Percentiles rank a stretch among this genome's conserved stretches.
Evolutionary conservation across 2,329 filamentous ascomycete species (phyloP).

Genomic region (Lachnellula occidentalis): DNA sequence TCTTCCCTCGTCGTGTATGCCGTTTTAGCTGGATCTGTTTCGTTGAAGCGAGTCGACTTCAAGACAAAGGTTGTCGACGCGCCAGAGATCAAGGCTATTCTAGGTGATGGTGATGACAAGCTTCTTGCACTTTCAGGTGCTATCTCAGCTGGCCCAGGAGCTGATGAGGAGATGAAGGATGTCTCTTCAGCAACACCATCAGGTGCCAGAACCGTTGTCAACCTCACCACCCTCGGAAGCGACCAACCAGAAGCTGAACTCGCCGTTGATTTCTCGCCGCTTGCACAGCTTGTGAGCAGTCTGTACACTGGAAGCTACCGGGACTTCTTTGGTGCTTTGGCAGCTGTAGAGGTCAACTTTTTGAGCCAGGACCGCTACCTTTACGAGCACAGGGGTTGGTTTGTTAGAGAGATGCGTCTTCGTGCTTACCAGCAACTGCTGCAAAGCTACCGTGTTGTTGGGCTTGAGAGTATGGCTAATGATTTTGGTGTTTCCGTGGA

Average conservation of each 20-base stretch:
- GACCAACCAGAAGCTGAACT: conserved; percentile 74
- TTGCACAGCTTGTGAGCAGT: conserved; percentile 83
- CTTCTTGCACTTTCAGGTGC: conserved; percentile 75
- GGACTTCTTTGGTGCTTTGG: conserved; percentile 85
- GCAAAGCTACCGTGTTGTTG: conserved; percentile 94
- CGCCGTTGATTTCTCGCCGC: conserved; percentile 80
- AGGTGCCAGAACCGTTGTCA: conserved; percentile 67
- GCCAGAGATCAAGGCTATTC: conserved; percentile 94
- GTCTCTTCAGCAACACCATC: conserved; percentile 46
- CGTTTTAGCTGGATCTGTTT: conserved; percentile 88
- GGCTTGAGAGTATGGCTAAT: conserved; percentile 93
- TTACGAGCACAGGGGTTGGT: conserved; percentile 94
- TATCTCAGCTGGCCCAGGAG: conserved; percentile 73
- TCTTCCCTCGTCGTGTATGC: conserved; percentile 92
- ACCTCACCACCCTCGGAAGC: conserved; percentile 74
- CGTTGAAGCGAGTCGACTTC: conserved; percentile 95
- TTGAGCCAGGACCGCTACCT: conserved; percentile 91
- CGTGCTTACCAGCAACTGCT: conserved; percentile 94
- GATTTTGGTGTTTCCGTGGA: conserved; percentile 97
- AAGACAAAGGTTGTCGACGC: conserved; percentile 98
- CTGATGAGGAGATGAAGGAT: conserved; percentile 72
- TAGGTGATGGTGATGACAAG: conserved; percentile 85
- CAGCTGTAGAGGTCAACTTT: conserved; percentile 88
- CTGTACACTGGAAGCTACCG: conserved; percentile 93
- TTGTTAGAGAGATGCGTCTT: conserved; percentile 95